Evolutionary conservation across 805 yeast genomes (phyloP), one percentile per base, ranked within the genome.

Genomic region (Metschnikowia rubicola): DNA sequence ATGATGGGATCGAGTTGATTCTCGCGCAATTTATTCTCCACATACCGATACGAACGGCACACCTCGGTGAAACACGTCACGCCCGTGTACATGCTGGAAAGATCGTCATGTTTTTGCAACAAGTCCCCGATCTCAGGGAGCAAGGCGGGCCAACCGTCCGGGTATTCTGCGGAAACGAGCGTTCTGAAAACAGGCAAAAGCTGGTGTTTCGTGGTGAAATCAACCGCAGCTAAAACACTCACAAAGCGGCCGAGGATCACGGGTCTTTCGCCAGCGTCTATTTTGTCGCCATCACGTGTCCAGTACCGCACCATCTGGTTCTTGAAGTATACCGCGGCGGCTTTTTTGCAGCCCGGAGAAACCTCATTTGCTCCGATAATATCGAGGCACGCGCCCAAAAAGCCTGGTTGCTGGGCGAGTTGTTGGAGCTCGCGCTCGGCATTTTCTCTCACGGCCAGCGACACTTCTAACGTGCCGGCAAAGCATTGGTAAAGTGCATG

Each of bases 271-370:
- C 79, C 90, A 4, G 71, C 68, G 53, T 82, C 85, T 10, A 88
- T 80, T 21, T 11, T 12, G 6, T 15, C 15, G 19, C 8, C 66
- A 64, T 12, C 44, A 41, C 12, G 32, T 32, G 21, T 17, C 97
- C 97, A 91, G 43, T 78, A 74, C 33, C 79, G 74, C 12, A 74
- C 69, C 19, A 89, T 74, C 47, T 82, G 75, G 64, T 92, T 91
- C 63, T 92, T 92, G 64, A 89, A 80, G 64, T 81, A 88, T 4
- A 92, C 83, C 0, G 94, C 90, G 2, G 95, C 85, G 10, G 95
- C 87, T 41, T 80, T 70, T 55, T 83, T 78, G 41, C 86, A 74
- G 21, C 73, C 78, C 2, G 51, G 49, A 33, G 51, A 51, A 51
- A 54, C 46, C 13, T 75, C 79, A 7, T 67, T 66, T 17, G 80